These are phyloP conservation scores for Neofusicoccum sp. DNA, from an alignment of 2,329 filamentous ascomycete species.

Conservation along the genomic window DNA sequence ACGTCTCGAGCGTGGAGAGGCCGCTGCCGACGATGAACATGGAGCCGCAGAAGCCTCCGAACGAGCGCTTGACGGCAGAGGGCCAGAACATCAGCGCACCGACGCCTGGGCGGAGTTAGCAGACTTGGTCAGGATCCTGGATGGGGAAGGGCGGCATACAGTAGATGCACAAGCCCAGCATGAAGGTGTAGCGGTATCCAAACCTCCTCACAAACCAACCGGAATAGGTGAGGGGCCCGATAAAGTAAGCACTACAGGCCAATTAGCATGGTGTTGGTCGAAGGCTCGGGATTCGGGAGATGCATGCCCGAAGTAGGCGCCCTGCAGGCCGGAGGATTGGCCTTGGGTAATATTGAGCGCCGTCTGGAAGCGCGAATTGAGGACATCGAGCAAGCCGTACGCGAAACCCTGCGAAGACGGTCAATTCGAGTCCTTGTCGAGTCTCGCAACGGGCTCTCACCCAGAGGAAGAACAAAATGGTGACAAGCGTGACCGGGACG, in stretches of 20 bases:
- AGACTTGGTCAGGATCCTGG: not conserved
- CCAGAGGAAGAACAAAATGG: slow-evolving; percentile 54
- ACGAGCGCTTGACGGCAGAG: slow-evolving; percentile 68
- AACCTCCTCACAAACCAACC: slow-evolving; percentile 66
- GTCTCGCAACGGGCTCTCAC: not conserved
- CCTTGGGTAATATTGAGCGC: slow-evolving; percentile 47
- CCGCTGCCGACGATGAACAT: slow-evolving; percentile 74
- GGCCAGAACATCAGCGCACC: slow-evolving; percentile 83
- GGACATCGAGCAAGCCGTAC: slow-evolving; percentile 44
- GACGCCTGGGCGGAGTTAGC: slow-evolving; percentile 37
- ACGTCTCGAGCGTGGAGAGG: slow-evolving; percentile 71
- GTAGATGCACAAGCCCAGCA: slow-evolving; percentile 68
- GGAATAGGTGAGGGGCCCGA: slow-evolving; percentile 53
- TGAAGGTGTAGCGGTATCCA: slow-evolving; percentile 79
- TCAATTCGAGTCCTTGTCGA: not conserved
- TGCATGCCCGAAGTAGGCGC: slow-evolving; percentile 61
- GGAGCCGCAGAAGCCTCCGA: slow-evolving; percentile 69
- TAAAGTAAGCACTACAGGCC: slow-evolving; percentile 48
- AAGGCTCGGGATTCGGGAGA: not conserved
- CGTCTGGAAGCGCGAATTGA: slow-evolving; percentile 46
- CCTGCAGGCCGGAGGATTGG: slow-evolving; percentile 62
- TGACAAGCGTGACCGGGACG: slow-evolving; percentile 49
- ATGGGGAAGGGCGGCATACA: slow-evolving; percentile 27
- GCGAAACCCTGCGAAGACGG: slow-evolving; percentile 37
- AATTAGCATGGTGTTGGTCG: not conserved